Evolutionary conservation across 2,329 filamentous ascomycete genomes (phyloP).

Genomic region (Penicillium sp.): DNA sequence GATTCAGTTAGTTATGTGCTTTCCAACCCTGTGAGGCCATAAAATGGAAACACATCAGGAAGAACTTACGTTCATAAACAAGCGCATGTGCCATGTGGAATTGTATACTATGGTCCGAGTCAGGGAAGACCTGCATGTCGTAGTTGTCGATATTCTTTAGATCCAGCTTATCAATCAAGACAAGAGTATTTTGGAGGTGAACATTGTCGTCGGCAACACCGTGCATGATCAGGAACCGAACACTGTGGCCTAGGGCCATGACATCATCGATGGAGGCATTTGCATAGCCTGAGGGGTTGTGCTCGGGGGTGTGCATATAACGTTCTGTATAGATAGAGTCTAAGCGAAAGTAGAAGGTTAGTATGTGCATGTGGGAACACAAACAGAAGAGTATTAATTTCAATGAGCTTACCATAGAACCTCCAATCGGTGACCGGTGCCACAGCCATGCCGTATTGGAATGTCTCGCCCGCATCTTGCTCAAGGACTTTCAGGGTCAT

Average conservation of each 20-base stretch:
- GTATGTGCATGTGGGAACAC: neutral
- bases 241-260: conserved; percentile 61
- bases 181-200: conserved; percentile 88
- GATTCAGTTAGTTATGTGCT: neutral
- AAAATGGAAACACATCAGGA: neutral
- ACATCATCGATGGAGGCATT: conserved; percentile 66
- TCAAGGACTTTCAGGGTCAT: conserved; percentile 91
- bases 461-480: conserved; percentile 76
- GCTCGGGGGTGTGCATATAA: conserved; percentile 90
- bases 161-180: conserved; percentile 77
- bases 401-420: conserved; percentile 56
- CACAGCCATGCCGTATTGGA: conserved; percentile 95
- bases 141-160: conserved; percentile 78
- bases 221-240: conserved; percentile 90
- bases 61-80: conserved; percentile 75
- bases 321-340: conserved; percentile 44
- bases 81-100: conserved; percentile 89
- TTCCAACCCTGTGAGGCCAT: neutral
- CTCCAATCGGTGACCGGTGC: conserved; percentile 98
- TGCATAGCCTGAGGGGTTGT: conserved; percentile 69
- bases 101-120: conserved; percentile 87
- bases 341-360: conserved; percentile 7
- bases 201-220: conserved; percentile 96
- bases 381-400: too few relatives aligned
- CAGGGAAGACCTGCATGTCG: conserved; percentile 91